Base-by-base conservation (phyloP, 495 filamentous ascomycete genomes). In the Lasiosphaeris hirsuta region DNA sequence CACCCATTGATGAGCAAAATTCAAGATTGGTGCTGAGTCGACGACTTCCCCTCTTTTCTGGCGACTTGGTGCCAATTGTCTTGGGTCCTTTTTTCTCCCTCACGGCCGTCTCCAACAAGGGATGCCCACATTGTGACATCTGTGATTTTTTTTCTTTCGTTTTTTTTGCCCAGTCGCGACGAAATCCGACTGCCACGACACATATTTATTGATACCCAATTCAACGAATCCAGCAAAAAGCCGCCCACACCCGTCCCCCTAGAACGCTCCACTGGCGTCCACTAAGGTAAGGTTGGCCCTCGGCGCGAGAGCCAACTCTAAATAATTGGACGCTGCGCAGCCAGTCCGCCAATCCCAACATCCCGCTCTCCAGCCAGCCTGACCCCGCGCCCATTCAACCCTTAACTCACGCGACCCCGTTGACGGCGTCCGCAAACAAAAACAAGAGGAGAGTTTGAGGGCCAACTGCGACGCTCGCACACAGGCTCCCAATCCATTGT, bases 361-460 rank as follows among this genome's bases (percentile, higher is more conserved):
- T 48, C 55, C 49, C 23, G 59, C 54, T n/a, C 60, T 46, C 47
- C 41, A 33, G 54, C 18, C 59, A 61, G 56, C 60, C 56, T 53
- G 56, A 63, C 60, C 56, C 59, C 59, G 59, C 59, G 59, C 54
- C 43, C 59, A 38, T 49, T 41, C 23, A 30, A 30, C 23, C 23
- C 5, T 30, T 30, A 30, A 30, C 55, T 44, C 59, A 61, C 59
- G 59, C 59, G 59, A 61, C 59, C 54, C 49, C 23, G 51, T 55
- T 23, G 36, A 55, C 44, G 14, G 18, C 39, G 11, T 36, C n/a
- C 45, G 43, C 33, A 49, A 36, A 61, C 19, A 56, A 56, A 33
- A 55, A 14, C 52, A 39, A 35, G 39, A 34, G 44, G 6, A 40
- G 13, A 23, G 39, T 43, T 40, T 39, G 34, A 42, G 14, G 17